Conservation (phyloP, 2,329 filamentous ascomycete genomes). For the Colletotrichum gloeosporioides region DNA sequence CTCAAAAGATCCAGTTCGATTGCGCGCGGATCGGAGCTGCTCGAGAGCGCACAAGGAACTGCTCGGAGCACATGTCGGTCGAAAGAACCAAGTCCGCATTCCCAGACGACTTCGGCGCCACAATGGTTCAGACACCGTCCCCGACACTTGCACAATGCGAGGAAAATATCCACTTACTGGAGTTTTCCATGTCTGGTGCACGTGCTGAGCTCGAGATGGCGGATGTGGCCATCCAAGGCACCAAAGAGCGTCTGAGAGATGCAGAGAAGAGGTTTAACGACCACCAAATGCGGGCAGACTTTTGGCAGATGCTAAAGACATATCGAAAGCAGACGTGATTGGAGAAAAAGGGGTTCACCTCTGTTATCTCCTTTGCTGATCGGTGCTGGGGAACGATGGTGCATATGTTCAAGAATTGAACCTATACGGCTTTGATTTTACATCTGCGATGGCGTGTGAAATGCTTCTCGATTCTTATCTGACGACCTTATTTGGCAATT, state of each 20-base stretch:
- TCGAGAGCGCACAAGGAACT: background rate
- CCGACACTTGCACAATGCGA: background rate
- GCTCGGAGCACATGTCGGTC: background rate
- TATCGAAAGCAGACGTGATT: background rate
- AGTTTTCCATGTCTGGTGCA: background rate
- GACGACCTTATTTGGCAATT: background rate
- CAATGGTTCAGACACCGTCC: background rate
- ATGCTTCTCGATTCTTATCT: background rate
- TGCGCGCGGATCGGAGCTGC: background rate
- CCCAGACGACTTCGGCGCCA: background rate
- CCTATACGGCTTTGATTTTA: background rate
- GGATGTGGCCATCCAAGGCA: too few relatives aligned
- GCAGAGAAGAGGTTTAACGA: background rate
- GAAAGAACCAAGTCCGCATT: background rate
- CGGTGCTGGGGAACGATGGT: background rate
- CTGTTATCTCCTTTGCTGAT: background rate
- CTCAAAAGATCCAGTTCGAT: background rate
- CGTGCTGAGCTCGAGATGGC: background rate
- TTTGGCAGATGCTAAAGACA: background rate
- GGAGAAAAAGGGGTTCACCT: background rate
- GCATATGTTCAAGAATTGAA: background rate
- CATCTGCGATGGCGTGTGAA: background rate
- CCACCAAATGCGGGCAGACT: background rate
- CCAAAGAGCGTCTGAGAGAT: background rate
- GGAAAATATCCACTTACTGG: background rate